Conservation (phyloP, 1,284 basidiomycete species). For the Hortiboletus rubellus region DNA sequence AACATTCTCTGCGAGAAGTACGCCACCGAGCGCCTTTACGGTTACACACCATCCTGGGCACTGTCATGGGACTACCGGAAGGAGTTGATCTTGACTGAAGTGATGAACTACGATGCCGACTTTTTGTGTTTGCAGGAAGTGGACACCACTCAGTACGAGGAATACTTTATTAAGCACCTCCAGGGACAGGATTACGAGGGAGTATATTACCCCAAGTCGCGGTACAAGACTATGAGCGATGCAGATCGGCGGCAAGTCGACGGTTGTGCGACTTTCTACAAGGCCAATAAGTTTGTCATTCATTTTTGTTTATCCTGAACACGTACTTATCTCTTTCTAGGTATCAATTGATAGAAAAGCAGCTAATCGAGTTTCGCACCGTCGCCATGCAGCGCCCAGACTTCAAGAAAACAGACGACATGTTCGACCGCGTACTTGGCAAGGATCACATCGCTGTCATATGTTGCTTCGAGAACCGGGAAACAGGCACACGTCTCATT, state of each 20-base stretch:
- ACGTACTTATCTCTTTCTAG: constrained; percentile 42
- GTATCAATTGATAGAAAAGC: constrained; percentile 92
- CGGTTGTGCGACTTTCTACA: constrained; percentile 98
- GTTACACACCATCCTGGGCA: constrained; percentile 97
- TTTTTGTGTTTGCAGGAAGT: constrained; percentile 96
- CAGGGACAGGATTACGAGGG: constrained; percentile 86
- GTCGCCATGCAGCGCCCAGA: constrained; percentile 92
- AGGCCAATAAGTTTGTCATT: constrained; percentile 74
- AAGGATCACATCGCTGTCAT: constrained; percentile 95
- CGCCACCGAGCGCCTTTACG: constrained; percentile 90
- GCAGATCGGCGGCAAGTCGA: constrained; percentile 88
- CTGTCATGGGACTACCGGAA: constrained; percentile 95
- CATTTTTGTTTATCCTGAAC: background rate
- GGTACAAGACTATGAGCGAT: constrained; percentile 92
- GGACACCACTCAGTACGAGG: constrained; percentile 91
- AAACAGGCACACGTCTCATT: constrained; percentile 85
- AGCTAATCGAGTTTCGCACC: constrained; percentile 93
- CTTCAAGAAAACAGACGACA: constrained; percentile 98
- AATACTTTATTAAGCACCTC: constrained; percentile 85
- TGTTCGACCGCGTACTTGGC: constrained; percentile 98
- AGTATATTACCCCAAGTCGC: constrained; percentile 90
- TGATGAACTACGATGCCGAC: constrained; percentile 84
- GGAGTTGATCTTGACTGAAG: constrained; percentile 86
- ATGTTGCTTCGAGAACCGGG: constrained; percentile 83
- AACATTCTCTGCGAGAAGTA: constrained; percentile 95